These are phyloP conservation scores for Nothophaeocryptopus gaeumannii DNA, from an alignment of 2,329 filamentous ascomycete genomes.

Conservation along the genomic window DNA sequence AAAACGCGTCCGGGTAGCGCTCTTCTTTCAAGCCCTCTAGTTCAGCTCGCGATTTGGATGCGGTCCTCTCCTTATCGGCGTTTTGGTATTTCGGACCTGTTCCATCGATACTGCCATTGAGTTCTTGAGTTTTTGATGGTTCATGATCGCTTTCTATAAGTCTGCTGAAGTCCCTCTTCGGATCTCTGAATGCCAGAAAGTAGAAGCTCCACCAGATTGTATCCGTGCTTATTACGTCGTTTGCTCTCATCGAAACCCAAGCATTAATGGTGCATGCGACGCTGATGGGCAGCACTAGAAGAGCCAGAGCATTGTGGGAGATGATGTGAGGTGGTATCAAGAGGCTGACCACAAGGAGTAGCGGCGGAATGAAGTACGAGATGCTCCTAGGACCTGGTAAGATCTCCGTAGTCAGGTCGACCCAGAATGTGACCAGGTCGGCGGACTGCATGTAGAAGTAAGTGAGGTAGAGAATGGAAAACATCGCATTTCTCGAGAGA, in stretches of 20 bases:
- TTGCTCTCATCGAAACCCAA: constrained; percentile 28
- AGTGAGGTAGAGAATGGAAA: too few species aligned
- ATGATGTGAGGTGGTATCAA: constrained; percentile 25
- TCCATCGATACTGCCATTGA: too few species aligned
- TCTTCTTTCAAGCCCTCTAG: constrained; percentile 10
- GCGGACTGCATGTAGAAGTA: too few species aligned
- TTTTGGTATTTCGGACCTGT: too few species aligned
- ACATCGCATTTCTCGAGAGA: too few species aligned
- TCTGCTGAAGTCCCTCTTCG: constrained; percentile 26
- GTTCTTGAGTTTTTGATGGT: neutral
- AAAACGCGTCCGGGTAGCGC: constrained; percentile 24
- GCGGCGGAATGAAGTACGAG: constrained; percentile 28
- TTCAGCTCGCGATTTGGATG: neutral
- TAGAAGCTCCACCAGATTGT: constrained; percentile 26
- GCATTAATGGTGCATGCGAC: constrained; percentile 25
- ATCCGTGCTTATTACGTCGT: constrained; percentile 32
- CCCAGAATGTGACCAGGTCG: too few species aligned
- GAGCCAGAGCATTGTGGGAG: constrained; percentile 22
- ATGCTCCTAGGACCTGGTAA: constrained; percentile 30
- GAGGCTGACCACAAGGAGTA: constrained; percentile 28
- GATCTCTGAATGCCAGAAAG: constrained; percentile 29
- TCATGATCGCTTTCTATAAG: neutral
- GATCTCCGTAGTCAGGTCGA: constrained; percentile 5
- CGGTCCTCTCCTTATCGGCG: too few species aligned
- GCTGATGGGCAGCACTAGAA: constrained; percentile 28